phyloP scores from a whole-genome alignment of 2,329 filamentous ascomycete genomes.

The Diplodia corticola region DNA sequence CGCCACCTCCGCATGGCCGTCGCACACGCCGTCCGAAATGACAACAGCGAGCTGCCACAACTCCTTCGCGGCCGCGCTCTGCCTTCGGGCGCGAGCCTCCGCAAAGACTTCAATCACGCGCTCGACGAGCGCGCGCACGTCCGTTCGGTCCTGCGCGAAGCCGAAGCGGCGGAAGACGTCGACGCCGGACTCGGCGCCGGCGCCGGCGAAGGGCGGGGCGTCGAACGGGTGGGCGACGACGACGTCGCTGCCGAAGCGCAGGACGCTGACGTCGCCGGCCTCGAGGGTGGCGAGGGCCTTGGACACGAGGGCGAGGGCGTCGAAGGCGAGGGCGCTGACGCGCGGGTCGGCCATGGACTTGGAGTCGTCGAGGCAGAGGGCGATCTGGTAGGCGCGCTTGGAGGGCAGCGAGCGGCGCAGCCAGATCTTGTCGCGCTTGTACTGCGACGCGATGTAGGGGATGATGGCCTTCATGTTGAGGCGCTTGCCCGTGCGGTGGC shows the following conservation, averaged over 20 bases:
- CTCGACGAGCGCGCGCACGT: slow-evolving; percentile 76
- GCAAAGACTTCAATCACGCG: slow-evolving; percentile 80
- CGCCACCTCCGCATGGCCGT: slow-evolving; percentile 81
- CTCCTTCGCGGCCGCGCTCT: slow-evolving; percentile 45
- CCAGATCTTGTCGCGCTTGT: slow-evolving; percentile 99
- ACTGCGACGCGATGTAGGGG: slow-evolving; percentile 95
- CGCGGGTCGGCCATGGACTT: slow-evolving; percentile 86
- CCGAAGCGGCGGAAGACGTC: slow-evolving; percentile 80
- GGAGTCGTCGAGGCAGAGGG: slow-evolving; percentile 95
- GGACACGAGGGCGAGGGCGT: slow-evolving; percentile 89
- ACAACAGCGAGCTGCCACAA: slow-evolving; percentile 95
- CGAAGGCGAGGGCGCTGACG: slow-evolving; percentile 79
- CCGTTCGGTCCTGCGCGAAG: slow-evolving; percentile 82
- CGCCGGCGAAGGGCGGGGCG: slow-evolving; percentile 71
- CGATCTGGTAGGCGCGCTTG: slow-evolving; percentile 94
- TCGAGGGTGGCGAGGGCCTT: slow-evolving; percentile 89
- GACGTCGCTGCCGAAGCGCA: slow-evolving; percentile 84
- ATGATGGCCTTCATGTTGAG: slow-evolving; percentile 99
- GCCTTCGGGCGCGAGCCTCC: slow-evolving; percentile 61
- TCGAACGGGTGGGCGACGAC: slow-evolving; percentile 85
- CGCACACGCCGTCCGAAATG: slow-evolving; percentile 90
- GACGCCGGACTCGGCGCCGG: slow-evolving; percentile 71
- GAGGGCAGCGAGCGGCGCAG: slow-evolving; percentile 90
- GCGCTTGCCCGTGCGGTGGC: slow-evolving; percentile 95
- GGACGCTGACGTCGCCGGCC: slow-evolving; percentile 86